Base-by-base conservation (phyloP, 345 rosid genomes). In the Cardamine chenopodiifolia region DNA sequence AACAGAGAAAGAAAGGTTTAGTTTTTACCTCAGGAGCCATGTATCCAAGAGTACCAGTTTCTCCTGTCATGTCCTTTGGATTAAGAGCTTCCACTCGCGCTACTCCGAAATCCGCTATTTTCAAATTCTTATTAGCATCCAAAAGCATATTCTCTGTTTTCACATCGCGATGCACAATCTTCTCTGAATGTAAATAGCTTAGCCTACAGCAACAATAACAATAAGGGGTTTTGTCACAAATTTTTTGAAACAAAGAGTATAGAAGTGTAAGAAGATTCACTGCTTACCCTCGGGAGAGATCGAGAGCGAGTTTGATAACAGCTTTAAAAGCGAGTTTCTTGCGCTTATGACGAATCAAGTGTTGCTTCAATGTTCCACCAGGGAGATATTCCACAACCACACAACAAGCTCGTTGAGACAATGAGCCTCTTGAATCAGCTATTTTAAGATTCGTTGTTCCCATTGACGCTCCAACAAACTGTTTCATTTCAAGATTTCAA, bases 21-120 rank as follows among this genome's bases (percentile, higher is more conserved):
- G 6, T 13, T 17, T 18, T 61, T 80, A 94, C 98, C 98, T 94
- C 98, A 0, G 98, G 97, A 60, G 98, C 98, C 98, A 94, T 94
- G 80, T 94, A 91, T 47, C 97, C 97, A 57, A 90, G 92, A 31
- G 97, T 91, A 40, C 97, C 97, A 20, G 97, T 94, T 87, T 90
- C 97, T 78, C 97, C 97, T 23, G 98, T 91, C 98, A 94, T 94
- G 61, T 94, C 97, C 42, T 79, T 70, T 70, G 96, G 97, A 83
- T 94, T 94, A 70, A 85, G 91, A 80, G 97, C 98, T 83, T 91
- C 98, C 45, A 94, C 97, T 49, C 98, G 90, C 1, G 98, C 98
- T 62, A 94, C 98, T 6, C 98, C 98, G 71, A 95, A 95, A 86
- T 90, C 99, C 11, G 99, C 98, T 44, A 95, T 95, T 70, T 92